Conservation (phyloP, 2,329 filamentous ascomycete species). For the Colletotrichum tabaci region DNA sequence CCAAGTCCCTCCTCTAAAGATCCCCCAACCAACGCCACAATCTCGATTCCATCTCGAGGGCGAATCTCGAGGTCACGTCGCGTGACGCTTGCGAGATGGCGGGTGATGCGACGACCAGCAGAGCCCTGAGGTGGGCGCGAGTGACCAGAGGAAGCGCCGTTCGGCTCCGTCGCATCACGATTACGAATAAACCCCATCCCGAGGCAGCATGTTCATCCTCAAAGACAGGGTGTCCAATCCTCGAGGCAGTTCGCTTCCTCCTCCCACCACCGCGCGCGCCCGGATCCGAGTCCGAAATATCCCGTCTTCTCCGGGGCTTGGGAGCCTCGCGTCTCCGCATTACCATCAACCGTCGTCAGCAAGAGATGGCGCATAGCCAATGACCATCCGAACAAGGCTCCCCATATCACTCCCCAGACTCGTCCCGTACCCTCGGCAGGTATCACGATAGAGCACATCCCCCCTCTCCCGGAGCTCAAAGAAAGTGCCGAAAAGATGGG, state of each 20-base stretch:
- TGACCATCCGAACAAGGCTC: background rate
- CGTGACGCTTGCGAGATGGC: background rate
- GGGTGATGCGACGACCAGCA: background rate
- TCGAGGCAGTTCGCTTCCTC: too few relatives aligned
- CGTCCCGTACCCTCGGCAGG: background rate
- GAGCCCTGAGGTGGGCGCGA: background rate
- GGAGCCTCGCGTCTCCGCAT: background rate
- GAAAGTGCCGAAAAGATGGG: background rate
- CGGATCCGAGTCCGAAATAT: constrained; percentile 30
- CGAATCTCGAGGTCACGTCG: background rate
- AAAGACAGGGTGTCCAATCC: too few relatives aligned
- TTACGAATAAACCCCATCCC: background rate
- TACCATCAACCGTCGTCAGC: background rate
- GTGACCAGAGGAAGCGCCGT: background rate
- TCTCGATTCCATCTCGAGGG: constrained; percentile 22
- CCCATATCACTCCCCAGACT: too few relatives aligned
- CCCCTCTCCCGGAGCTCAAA: background rate
- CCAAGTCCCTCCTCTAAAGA: background rate
- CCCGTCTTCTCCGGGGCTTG: constrained; percentile 11
- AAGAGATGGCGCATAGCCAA: background rate
- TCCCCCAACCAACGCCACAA: constrained; percentile 18
- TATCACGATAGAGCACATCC: too few relatives aligned
- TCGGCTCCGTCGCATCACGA: background rate
- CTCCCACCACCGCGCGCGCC: background rate
- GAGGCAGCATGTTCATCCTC: background rate